These are phyloP conservation scores for Fusarium ambrosium DNA, from an alignment of 2,329 filamentous ascomycete genomes.

Conservation along the genomic window DNA sequence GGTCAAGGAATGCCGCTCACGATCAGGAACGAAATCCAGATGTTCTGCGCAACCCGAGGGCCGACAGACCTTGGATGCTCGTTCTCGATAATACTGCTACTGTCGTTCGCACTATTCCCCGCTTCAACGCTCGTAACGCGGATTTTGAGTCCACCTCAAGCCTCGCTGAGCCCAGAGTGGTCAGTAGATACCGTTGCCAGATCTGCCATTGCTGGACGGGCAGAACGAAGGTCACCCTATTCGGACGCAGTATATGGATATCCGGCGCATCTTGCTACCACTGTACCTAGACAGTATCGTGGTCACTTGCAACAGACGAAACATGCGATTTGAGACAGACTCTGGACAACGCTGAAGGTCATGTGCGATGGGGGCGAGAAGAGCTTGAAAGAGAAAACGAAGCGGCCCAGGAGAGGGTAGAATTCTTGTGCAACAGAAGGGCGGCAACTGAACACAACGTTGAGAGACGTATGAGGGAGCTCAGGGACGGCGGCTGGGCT, in stretches of 20 bases:
- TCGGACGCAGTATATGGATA: neutral
- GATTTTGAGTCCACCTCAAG: neutral
- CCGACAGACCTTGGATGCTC: no score
- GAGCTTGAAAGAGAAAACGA: neutral
- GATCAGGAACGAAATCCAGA: no score
- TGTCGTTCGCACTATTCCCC: no score
- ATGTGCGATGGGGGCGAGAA: neutral
- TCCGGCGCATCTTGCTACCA: neutral
- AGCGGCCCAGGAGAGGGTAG: neutral
- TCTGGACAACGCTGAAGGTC: neutral
- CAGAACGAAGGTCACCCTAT: neutral
- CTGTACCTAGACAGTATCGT: conserved; percentile 1
- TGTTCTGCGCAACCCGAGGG: no score
- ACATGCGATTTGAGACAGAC: neutral
- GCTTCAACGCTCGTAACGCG: neutral
- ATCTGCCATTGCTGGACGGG: neutral
- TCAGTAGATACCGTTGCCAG: neutral
- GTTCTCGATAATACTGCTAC: no score
- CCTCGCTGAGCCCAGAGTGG: neutral
- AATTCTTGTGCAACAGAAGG: neutral
- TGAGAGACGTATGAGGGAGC: neutral
- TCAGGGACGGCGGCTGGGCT: neutral
- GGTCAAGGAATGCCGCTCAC: neutral
- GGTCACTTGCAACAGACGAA: neutral
- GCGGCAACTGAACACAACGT: neutral